Conservation (phyloP, 208 protist species). For the Leishmania tarentolae region DNA sequence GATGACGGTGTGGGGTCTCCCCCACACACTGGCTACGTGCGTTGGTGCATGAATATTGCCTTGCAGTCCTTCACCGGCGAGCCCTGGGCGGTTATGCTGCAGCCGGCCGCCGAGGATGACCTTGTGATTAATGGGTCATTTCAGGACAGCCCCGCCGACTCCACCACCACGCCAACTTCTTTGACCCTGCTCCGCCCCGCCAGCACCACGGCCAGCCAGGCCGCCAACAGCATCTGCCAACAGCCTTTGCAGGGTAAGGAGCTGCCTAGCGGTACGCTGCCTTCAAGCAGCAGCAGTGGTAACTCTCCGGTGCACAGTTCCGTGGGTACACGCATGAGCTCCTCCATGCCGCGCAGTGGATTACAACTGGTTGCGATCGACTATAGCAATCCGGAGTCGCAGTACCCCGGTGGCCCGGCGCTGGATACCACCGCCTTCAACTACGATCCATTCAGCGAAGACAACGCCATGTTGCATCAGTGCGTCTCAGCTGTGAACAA, state of each 20-base stretch:
- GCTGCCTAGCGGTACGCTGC: neutral
- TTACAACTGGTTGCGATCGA: conserved; percentile 41
- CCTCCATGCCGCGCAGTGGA: conserved; percentile 40
- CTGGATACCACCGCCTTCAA: conserved; percentile 20
- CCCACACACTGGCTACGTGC: conserved; percentile 44
- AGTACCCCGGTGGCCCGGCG: conserved; percentile 33
- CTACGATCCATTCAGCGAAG: conserved; percentile 46
- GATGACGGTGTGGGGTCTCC: conserved; percentile 11
- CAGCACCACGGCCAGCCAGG: conserved; percentile 24
- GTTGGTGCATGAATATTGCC: conserved; percentile 80
- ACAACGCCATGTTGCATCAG: conserved; percentile 44
- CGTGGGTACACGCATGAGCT: conserved; percentile 23
- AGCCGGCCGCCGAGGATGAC: conserved; percentile 31
- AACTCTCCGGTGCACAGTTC: conserved; percentile 25
- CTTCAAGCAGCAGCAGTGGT: conserved; percentile 15
- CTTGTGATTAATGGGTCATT: conserved; percentile 29
- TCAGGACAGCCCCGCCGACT: conserved; percentile 15
- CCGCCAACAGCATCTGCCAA: conserved; percentile 22
- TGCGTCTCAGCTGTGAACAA: conserved; percentile 56
- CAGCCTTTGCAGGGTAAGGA: conserved; percentile 9
- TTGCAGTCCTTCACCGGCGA: conserved; percentile 79
- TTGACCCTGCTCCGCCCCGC: conserved; percentile 8
- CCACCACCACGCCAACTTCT: conserved; percentile 2
- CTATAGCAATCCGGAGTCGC: conserved; percentile 30
- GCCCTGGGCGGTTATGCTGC: conserved; percentile 66